Base-by-base conservation (phyloP, 257 asterid species). In the Euphrasia confusa region DNA sequence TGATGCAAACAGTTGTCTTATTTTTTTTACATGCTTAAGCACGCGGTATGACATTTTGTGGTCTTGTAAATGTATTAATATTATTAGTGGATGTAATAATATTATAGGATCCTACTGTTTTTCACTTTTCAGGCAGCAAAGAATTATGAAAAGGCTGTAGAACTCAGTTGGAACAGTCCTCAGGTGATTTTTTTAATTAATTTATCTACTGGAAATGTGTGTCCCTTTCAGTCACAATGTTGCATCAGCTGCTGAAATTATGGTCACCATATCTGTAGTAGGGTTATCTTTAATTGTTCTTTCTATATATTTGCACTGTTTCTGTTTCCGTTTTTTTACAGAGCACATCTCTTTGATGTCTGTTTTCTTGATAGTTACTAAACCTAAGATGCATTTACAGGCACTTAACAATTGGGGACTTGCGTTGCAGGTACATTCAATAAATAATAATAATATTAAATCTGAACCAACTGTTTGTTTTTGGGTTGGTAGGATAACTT, bases 331-430 rank as follows among this genome's bases (percentile, higher is more conserved):
- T 61, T 45, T 21, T 21, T 21, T 33, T 58, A 14, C 49, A 49
- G 49, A 28, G 44, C 10, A 56, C 68, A 26, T n/a, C 13, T 58
- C 62, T 13, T 2, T 35, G 15, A 56, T 63, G 60, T 60, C 63
- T 11, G 73, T 63, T 6, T 49, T 52, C 1, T 24, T 68, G 37
- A 47, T 49, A 58, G 59, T 27, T 73, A 68, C 82, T 80, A 58
- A 83, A 70, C 54, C 57, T 37, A 58, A 37, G 55, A 50, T 63
- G 44, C 45, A 58, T 58, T 72, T 70, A 54, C 87, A 93, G 99
- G 99, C 99, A 54, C 94, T 93, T 68, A 93, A 93, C 84, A 93
- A 93, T 78, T 93, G 97, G 99, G 99, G 99, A 64, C 97, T 93
- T 80, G 99, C 99, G 64, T 80, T 93, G 76, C 99, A 93, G 99